phyloP scores from a whole-genome alignment of 257 asterid species.

The Cynanchum wilfordii region DNA sequence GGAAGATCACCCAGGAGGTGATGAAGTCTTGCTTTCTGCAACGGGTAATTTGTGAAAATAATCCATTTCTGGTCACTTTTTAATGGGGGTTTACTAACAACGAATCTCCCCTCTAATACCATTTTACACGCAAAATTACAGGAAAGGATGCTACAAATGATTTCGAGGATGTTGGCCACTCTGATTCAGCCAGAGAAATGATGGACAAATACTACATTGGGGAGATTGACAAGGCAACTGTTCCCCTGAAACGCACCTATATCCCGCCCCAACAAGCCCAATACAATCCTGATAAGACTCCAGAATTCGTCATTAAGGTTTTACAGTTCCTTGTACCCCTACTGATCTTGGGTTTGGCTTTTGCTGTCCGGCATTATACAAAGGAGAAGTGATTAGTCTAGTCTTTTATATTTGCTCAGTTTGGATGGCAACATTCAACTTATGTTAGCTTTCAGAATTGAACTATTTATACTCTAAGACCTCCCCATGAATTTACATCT shows the following conservation, averaged over 20 bases:
- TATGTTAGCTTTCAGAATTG: slow-evolving; percentile 20
- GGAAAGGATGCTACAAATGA: slow-evolving; percentile 86
- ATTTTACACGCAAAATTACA: slow-evolving; percentile 20
- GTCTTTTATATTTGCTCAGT: slow-evolving; percentile 5
- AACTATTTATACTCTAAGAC: background rate
- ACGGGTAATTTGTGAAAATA: slow-evolving; percentile 41
- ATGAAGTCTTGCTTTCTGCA: slow-evolving; percentile 76
- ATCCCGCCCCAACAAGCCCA: slow-evolving; percentile 34
- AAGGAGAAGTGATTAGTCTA: slow-evolving; percentile 46
- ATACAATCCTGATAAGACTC: slow-evolving; percentile 48
- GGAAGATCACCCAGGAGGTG: slow-evolving; percentile 98
- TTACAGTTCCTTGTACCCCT: slow-evolving; percentile 76
- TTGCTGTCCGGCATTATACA: slow-evolving; percentile 66
- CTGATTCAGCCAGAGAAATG: slow-evolving; percentile 65
- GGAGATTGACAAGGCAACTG: slow-evolving; percentile 48
- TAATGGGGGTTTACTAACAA: background rate
- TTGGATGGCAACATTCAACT: slow-evolving; percentile 7
- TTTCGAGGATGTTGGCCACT: slow-evolving; percentile 81
- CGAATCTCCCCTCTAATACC: background rate
- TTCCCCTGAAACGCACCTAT: slow-evolving; percentile 57
- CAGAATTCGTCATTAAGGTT: slow-evolving; percentile 59
- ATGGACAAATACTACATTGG: slow-evolving; percentile 69
- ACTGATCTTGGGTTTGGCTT: slow-evolving; percentile 70
- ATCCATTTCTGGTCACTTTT: background rate
- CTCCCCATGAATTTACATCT: background rate